Percentiles rank a stretch among this genome's conserved stretches.
Conservation (phyloP, 331 rosid genomes). For the Dryas integrifolia region DNA sequence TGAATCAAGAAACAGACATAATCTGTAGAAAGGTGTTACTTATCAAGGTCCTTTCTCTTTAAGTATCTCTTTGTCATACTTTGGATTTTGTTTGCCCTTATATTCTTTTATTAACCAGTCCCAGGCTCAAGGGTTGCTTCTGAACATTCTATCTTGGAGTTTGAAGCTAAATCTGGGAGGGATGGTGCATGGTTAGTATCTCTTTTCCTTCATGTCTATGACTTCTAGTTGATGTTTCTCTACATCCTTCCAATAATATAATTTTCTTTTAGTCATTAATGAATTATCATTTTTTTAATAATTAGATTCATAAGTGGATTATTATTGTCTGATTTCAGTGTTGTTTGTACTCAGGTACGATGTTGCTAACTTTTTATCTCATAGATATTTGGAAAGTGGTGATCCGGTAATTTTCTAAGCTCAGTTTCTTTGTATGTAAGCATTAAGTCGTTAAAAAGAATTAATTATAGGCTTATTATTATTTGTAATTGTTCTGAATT, state of each 20-base stretch:
- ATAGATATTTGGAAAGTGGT: conserved; percentile 73
- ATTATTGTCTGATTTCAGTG: conserved; percentile 8
- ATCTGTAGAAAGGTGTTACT: neutral
- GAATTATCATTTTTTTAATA: neutral
- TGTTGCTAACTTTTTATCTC: conserved; percentile 76
- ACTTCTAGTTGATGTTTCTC: conserved; percentile 24
- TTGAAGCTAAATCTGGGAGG: conserved; percentile 97
- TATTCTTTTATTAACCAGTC: conserved; percentile 44
- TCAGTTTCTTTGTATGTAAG: conserved; percentile 6
- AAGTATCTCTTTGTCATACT: conserved; percentile 8
- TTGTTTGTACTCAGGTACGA: conserved; percentile 69
- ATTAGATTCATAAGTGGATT: neutral
- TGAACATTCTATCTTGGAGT: conserved; percentile 70
- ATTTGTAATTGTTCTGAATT: neutral
- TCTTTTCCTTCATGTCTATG: conserved; percentile 30
- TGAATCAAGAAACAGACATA: neutral
- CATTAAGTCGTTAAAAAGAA: neutral
- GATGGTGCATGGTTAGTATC: conserved; percentile 96
- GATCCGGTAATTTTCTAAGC: conserved; percentile 71
- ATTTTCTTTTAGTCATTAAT: neutral
- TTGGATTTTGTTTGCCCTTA: conserved; percentile 3
- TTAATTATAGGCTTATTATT: neutral
- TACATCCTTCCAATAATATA: conserved; percentile 5
- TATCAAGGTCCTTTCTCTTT: conserved; percentile 2
- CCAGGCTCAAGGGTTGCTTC: conserved; percentile 52